Base-by-base conservation (phyloP, 352 stramenopile species). In the Phytopythium montanum region DNA sequence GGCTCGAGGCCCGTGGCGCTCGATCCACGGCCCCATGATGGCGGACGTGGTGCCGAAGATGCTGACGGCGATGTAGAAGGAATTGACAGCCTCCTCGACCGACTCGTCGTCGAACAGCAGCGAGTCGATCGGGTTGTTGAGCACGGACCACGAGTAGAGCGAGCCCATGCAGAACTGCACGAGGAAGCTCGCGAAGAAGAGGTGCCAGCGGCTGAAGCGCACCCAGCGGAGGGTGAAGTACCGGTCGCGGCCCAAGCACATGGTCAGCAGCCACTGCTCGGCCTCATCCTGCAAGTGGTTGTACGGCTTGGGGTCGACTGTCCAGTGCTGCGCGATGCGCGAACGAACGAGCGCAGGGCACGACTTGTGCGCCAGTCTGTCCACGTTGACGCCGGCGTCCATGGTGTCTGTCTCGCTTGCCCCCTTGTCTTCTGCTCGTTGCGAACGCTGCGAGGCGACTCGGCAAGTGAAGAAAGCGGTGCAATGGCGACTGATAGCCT, bases 81-180 rank as follows among this genome's bases (percentile, higher is more conserved):
- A 56, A 50, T 85, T 84, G 19, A 88, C 79, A 0, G 76, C 77
- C 19, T 69, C 65, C 26, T 69, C 74, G 2, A 65, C 65, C 16
- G 56, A 71, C 25, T 29, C 45, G 58, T 86, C 58, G 51, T 73
- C 60, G 60, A 72, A 87, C 9, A 85, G 54, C 46, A 71, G 62
- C 36, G 39, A 59, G 34, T 87, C 77, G 26, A 88, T 72, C n/a
- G 75, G 76, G 34, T 76, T 80, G 66, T 88, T 88, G 65, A 87
- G 79, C 44, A 87, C 74, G 8, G 74, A 85, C 77, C 77, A 88
- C 5, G 75, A 75, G 63, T 88, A 88, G 51, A 88, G 73, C 53
- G 74, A 84, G 5, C 79, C 79, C 62, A 81, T 82, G 64, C 74
- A 87, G 61, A 87, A 85, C 65, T 86, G 76, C 16, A 81, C 63